Base-by-base conservation (phyloP, 805 yeast genomes). In the Barnettozyma salicaria region DNA sequence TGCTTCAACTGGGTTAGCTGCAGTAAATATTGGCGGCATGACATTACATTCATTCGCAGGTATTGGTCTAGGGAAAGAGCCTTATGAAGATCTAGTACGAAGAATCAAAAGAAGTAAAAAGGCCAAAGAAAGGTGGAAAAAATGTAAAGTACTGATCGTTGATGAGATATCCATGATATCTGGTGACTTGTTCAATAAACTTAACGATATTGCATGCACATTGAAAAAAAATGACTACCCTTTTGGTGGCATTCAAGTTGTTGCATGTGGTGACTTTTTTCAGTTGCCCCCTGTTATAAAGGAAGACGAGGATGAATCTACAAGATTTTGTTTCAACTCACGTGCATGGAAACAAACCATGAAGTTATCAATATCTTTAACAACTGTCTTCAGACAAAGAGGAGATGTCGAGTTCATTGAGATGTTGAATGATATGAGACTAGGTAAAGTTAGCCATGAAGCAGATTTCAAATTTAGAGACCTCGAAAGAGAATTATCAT, bases 81-180 rank as follows among this genome's bases (percentile, higher is more conserved):
- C 67, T 1, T 67, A 65, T 0, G 63, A 61, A 2, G 56, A 56
- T 2, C 48, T 84, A 13, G 53, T 74, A 7, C 71, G 61, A 41
- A 79, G 72, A 47, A 69, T 83, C 6, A 70, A 68, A 44, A 62
- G 75, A 39, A 72, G 72, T 22, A 71, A 65, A 32, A 69, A 69
- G 39, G 68, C 74, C 8, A 46, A 55, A 8, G 61, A 61, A 13
- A 67, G 77, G 39, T 84, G 94, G 94, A 56, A 52, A 28, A 51
- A 54, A 3, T 58, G 74, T 10, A 65, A 67, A 36, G 90, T 82
- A 0, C 61, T 84, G 32, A 70, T 84, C 38, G 70, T 84, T 33
- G 95, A 84, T 63, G 95, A 84, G 50, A 69, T 84, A 10, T 80
- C 88, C 4, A 84, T 84, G 95, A 71, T 84, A 27, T 86, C 82